Base-by-base conservation (phyloP, 345 rosid genomes). In the Crucihimalaya himalaica region DNA sequence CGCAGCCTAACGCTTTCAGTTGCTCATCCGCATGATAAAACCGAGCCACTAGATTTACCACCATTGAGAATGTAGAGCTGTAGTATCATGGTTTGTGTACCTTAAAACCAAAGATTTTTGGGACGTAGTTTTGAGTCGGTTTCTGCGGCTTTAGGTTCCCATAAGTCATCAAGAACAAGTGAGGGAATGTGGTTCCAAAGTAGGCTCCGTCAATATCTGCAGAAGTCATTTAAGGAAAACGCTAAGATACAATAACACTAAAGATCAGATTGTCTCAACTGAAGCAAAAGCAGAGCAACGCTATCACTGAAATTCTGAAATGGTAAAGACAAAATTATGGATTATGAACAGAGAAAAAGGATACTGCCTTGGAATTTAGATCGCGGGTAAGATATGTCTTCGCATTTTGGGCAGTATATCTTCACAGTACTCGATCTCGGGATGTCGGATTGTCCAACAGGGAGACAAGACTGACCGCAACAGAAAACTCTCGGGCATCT, bases 291-390 rank as follows among this genome's bases (percentile, higher is more conserved):
- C 28, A 35, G 50, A 20, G 56, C 52, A 9, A 0, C 47, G 9
- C 29, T 28, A 31, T 5, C 13, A 19, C 1, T 47, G 11, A 46
- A 14, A 19, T 50, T 34, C 12, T 25, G 23, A 12, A 52, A 18
- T 14, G 29, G 11, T 6, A 16, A 18, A 55, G 34, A 34, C 25
- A 42, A 19, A 10, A 48, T 14, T 20, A 12, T 2, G 37, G 16
- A 15, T 13, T 21, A n/a, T 15, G 35, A 50, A 61, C 42, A 61
- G 54, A 52, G 69, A 20, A 72, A 66, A 78, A 69, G 58, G 74
- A 83, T 89, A 96, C 98, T 91, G 85, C 98, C 97, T 86, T 94
- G 98, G 81, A 86, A 91, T 81, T 94, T 94, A 81, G 97, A 94
- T 47, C 96, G 90, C 15, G 97, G 98, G 83, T 88, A 91, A 77